Evolutionary conservation across 2,329 filamentous ascomycete genomes (phyloP), one percentile per base, ranked within the genome.

Genomic region (Botrytis hyacinthi): DNA sequence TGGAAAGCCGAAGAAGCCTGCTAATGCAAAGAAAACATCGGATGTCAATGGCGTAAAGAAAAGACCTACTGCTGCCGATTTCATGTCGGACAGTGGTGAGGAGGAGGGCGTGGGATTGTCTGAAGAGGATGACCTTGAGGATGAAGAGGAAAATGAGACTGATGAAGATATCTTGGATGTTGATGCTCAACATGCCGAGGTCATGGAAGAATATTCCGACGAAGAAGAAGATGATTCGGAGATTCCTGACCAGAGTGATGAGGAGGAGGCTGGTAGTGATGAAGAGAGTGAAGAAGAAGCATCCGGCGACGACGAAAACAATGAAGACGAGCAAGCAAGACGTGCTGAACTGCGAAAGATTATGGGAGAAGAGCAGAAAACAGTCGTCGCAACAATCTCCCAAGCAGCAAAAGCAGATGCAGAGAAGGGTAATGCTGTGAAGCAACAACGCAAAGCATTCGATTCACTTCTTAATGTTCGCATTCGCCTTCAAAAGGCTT

Each of bases 401-500:
- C 78, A 91, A 79, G 91, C 92, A 1, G 90, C 90, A 70, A 90
- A 91, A 79, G 89, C 89, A 71, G 96, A 98, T 80, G 90, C 92
- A 7, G 89, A 91, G 60, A 98, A 98, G 82, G 96, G 96, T 20
- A 84, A 88, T 72, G 95, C 95, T 0, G 93, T 99, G 54, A 95
- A 94, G 78, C 86, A 90, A 73, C 96, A 99, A 83, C 90, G 94
- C 70, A 91, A 91, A 75, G 90, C 91, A 0, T 99, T 97, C 80
- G 95, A 98, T 78, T 89, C 93, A 0, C 88, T 98, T 0, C 87
- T 99, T 46, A 97, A 97, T 83, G 88, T 94, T 22, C 91, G 96
- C 32, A 98, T 99, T 80, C 93, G 95, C 75, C 84, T 99, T 29
- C 97, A 99, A 82, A 98, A 98, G 82, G 94, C 93, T 2, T 84